Evolutionary conservation across 1,139 yeast species (phyloP).

Genomic region (Pichia sp.): DNA sequence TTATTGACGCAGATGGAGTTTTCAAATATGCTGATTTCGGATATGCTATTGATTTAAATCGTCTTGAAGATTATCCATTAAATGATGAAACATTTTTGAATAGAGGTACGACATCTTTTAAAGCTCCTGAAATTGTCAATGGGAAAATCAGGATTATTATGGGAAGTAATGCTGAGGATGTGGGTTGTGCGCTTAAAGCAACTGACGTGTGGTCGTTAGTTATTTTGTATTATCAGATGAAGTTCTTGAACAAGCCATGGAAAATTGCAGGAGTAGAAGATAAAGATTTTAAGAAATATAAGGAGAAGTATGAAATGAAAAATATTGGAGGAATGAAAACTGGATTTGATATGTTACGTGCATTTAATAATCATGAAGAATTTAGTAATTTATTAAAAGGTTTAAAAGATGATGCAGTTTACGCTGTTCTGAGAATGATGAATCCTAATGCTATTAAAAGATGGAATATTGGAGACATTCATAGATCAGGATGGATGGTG

Average conservation of each 20-base stretch:
- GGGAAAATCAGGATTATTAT: slow-evolving; percentile 19
- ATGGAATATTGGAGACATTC: slow-evolving; percentile 17
- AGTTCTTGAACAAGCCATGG: slow-evolving; percentile 47
- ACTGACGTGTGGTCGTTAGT: slow-evolving; percentile 52
- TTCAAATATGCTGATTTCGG: slow-evolving; percentile 50
- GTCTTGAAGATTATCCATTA: slow-evolving; percentile 19
- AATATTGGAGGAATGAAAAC: slow-evolving; percentile 9
- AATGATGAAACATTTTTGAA: slow-evolving; percentile 29
- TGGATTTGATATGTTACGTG: slow-evolving; percentile 15
- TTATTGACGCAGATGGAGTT: slow-evolving; percentile 41
- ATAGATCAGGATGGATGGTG: slow-evolving; percentile 27
- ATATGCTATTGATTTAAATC: slow-evolving; percentile 37
- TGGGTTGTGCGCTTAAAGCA: slow-evolving; percentile 29
- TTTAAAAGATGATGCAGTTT: slow-evolving; percentile 14
- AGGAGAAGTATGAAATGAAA: slow-evolving; percentile 19
- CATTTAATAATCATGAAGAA: slow-evolving; percentile 3
- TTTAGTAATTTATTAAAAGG: slow-evolving; percentile 3
- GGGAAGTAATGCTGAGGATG: too few relatives aligned
- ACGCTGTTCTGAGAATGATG: slow-evolving; percentile 23
- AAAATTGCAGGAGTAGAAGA: slow-evolving; percentile 30
- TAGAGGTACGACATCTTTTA: slow-evolving; percentile 50
- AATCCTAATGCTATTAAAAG: slow-evolving; percentile 26
- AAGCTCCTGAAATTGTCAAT: slow-evolving; percentile 47
- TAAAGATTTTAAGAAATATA: slow-evolving; percentile 27
- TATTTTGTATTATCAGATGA: slow-evolving; percentile 42